Conservation (phyloP, 2,329 filamentous ascomycete species). For the Sordariomycetes sp. region DNA sequence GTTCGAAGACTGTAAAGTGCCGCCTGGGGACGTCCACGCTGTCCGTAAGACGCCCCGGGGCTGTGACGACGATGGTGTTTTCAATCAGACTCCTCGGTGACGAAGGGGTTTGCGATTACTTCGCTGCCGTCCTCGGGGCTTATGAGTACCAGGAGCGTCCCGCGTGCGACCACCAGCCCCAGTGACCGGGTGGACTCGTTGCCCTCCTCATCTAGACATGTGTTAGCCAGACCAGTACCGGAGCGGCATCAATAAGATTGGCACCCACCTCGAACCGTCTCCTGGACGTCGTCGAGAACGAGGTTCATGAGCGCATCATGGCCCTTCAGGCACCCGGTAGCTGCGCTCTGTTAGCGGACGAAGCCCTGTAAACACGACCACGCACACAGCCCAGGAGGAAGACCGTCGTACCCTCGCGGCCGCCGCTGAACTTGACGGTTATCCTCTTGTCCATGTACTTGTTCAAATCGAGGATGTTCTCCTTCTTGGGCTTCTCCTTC, state of each 20-base stretch:
- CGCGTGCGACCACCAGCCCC: constrained; percentile 80
- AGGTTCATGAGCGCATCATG: constrained; percentile 98
- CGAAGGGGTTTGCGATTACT: constrained; percentile 88
- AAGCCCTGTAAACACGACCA: not conserved
- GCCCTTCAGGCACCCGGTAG: constrained; percentile 75
- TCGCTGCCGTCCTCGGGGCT: constrained; percentile 91
- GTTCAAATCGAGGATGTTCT: constrained; percentile 89
- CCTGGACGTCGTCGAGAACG: constrained; percentile 87
- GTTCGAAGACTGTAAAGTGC: not conserved
- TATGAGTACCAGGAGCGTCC: constrained; percentile 85
- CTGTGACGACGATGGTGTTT: not conserved
- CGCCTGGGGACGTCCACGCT: not conserved
- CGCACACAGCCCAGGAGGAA: not conserved
- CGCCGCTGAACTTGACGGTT: constrained; percentile 92
- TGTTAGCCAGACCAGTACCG: not conserved
- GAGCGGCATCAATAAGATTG: not conserved
- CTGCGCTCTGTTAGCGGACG: not conserved
- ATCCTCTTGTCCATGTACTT: constrained; percentile 98
- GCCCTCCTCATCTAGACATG: constrained; percentile 70
- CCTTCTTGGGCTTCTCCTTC: constrained; percentile 72
- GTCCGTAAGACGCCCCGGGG: not conserved
- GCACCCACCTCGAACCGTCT: constrained; percentile 68
- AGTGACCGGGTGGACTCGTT: constrained; percentile 74
- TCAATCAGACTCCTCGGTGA: constrained; percentile 11
- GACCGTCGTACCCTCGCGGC: constrained; percentile 61